Evolutionary conservation across 371 early-diverging fungal species (phyloP).

Genomic region (Rhizopus microsporus): DNA sequence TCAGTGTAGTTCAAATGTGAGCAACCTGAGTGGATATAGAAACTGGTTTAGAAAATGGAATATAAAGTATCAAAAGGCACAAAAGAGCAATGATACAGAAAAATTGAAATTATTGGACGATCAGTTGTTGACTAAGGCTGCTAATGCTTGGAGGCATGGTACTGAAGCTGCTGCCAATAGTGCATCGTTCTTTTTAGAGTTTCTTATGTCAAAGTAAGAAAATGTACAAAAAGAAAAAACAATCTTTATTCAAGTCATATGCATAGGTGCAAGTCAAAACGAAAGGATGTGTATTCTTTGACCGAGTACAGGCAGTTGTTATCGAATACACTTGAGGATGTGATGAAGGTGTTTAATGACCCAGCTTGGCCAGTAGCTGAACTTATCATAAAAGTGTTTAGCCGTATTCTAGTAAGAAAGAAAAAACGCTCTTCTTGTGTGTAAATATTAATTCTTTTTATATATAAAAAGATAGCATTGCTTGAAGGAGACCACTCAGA

Average conservation of each 20-base stretch:
- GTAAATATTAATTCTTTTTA: background rate
- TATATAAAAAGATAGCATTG: slow-evolving; percentile 44
- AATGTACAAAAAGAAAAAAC: background rate
- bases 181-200: slow-evolving; percentile 65
- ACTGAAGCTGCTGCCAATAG: slow-evolving; percentile 63
- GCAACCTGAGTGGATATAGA: slow-evolving; percentile 23
- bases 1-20: slow-evolving; percentile 62
- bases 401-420: slow-evolving; percentile 60
- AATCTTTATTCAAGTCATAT: slow-evolving; percentile 1
- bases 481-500: slow-evolving; percentile 66
- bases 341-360: slow-evolving; percentile 69
- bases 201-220: slow-evolving; percentile 58
- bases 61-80: slow-evolving; percentile 31
- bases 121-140: slow-evolving; percentile 20
- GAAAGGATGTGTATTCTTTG: slow-evolving; percentile 50
- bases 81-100: slow-evolving; percentile 29
- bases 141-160: slow-evolving; percentile 36
- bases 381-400: slow-evolving; percentile 60
- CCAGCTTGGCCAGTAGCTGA: slow-evolving; percentile 94
- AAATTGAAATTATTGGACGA: slow-evolving; percentile 24
- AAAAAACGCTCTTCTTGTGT: no score
- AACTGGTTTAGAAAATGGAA: slow-evolving; percentile 40
- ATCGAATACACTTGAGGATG: slow-evolving; percentile 73
- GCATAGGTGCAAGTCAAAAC: slow-evolving; percentile 57
- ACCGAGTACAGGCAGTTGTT: slow-evolving; percentile 76